phyloP scores from a whole-genome alignment of 2,329 filamentous ascomycete species.

The Orbilia ellipsospora region DNA sequence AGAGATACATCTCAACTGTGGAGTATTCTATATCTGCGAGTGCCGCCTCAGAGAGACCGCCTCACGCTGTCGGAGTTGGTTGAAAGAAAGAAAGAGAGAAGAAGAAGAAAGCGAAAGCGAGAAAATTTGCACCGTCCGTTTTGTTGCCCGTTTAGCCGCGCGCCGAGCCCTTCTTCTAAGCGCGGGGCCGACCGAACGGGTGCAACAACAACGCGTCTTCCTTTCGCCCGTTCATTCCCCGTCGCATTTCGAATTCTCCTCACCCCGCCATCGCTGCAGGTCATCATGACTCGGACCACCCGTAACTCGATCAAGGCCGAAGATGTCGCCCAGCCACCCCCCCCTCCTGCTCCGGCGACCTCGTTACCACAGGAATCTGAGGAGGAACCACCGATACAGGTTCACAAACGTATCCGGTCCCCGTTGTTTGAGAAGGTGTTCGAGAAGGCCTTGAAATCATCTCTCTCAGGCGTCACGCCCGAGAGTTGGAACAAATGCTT shows the following conservation, averaged over 20 bases:
- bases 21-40: constrained; percentile 27
- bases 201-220: constrained; percentile 47
- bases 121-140: constrained; percentile 4
- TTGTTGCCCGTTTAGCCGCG: constrained; percentile 13
- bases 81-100: constrained; percentile 30
- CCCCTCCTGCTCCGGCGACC: constrained; percentile 8
- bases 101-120: neutral
- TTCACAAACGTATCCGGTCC: constrained; percentile 45
- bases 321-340: constrained; percentile 26
- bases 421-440: constrained; percentile 51
- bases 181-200: constrained; percentile 11
- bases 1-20: constrained; percentile 16
- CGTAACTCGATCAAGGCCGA: constrained; percentile 43
- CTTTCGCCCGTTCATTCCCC: constrained; percentile 11
- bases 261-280: neutral
- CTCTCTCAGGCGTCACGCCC: constrained; percentile 40
- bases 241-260: neutral
- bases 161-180: neutral
- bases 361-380: neutral
- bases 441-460: constrained; percentile 40
- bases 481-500: constrained; percentile 53
- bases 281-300: constrained; percentile 40
- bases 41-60: neutral
- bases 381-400: constrained; percentile 24
- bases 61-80: constrained; percentile 52